Conservation (phyloP, 2,329 filamentous ascomycete genomes). For the Phialocephala subalpina region DNA sequence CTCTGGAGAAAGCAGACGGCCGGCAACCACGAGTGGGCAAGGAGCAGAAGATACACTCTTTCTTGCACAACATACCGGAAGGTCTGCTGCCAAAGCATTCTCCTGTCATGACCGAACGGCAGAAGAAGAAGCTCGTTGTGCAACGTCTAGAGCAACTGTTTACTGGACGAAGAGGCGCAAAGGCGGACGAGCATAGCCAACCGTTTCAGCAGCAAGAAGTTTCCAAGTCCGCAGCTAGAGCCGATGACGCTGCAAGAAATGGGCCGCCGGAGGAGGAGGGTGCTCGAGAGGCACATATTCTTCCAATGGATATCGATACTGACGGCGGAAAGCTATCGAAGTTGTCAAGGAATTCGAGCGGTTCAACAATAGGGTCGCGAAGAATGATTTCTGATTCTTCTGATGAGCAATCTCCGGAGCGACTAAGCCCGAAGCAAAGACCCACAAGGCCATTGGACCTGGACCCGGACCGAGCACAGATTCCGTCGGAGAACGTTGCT, state of each 20-base stretch:
- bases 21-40: slow-evolving; percentile 32
- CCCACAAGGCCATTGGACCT: slow-evolving; percentile 80
- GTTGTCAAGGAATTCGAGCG: background rate
- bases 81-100: slow-evolving; percentile 69
- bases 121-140: slow-evolving; percentile 81
- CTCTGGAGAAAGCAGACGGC: slow-evolving; percentile 8
- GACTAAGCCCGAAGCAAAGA: slow-evolving; percentile 68
- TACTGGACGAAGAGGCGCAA: slow-evolving; percentile 68
- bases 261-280: slow-evolving; percentile 42
- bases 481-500: slow-evolving; percentile 79
- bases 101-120: slow-evolving; percentile 70
- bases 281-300: slow-evolving; percentile 50
- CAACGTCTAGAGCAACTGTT: slow-evolving; percentile 82
- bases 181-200: slow-evolving; percentile 34
- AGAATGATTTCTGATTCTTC: slow-evolving; percentile 23
- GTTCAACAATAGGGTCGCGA: background rate
- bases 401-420: slow-evolving; percentile 24
- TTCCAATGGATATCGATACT: slow-evolving; percentile 35
- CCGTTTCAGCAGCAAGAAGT: slow-evolving; percentile 54
- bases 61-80: slow-evolving; percentile 76
- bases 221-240: slow-evolving; percentile 58
- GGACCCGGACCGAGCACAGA: slow-evolving; percentile 79
- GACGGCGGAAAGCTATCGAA: slow-evolving; percentile 35
- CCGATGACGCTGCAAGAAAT: slow-evolving; percentile 41
- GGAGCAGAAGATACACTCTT: slow-evolving; percentile 71